These are phyloP conservation scores for Lipomyces orientalis DNA, from an alignment of 805 yeast genomes.

Conservation along the genomic window DNA sequence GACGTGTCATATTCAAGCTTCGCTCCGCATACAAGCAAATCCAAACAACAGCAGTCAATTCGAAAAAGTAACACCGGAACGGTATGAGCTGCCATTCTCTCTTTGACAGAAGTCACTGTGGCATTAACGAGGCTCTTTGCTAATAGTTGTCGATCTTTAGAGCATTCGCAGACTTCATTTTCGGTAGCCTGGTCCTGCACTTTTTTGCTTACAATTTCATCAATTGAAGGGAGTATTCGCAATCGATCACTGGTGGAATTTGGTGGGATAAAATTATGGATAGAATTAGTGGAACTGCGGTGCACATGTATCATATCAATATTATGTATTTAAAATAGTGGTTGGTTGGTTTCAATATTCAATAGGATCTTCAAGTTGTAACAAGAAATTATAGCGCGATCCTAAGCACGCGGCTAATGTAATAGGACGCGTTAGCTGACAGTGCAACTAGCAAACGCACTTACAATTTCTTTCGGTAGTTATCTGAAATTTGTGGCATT, in stretches of 20 bases:
- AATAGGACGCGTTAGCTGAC: too few species aligned
- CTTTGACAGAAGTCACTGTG: not conserved
- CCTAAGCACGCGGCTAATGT: too few species aligned
- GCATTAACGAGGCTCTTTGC: not conserved
- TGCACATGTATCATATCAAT: not conserved
- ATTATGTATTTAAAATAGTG: not conserved
- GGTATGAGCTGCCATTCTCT: conserved; percentile 47
- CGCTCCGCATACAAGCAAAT: conserved; percentile 75
- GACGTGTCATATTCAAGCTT: conserved; percentile 47
- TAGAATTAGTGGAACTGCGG: not conserved
- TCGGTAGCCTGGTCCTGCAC: conserved; percentile 87
- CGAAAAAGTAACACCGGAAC: conserved; percentile 54
- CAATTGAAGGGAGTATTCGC: conserved; percentile 54
- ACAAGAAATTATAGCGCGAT: not conserved
- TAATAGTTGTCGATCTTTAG: conserved; percentile 11
- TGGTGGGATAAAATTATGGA: not conserved
- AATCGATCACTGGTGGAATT: too few species aligned
- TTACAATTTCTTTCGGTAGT: too few species aligned
- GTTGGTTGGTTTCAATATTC: not conserved
- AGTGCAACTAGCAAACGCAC: too few species aligned
- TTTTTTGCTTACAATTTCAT: conserved; percentile 90
- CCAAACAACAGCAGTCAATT: conserved; percentile 50
- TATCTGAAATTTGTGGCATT: too few species aligned
- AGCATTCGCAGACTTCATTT: conserved; percentile 85
- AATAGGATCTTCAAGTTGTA: not conserved